phyloP scores from a whole-genome alignment of 2,329 filamentous ascomycete genomes.

The Clonostachys rhizophaga region DNA sequence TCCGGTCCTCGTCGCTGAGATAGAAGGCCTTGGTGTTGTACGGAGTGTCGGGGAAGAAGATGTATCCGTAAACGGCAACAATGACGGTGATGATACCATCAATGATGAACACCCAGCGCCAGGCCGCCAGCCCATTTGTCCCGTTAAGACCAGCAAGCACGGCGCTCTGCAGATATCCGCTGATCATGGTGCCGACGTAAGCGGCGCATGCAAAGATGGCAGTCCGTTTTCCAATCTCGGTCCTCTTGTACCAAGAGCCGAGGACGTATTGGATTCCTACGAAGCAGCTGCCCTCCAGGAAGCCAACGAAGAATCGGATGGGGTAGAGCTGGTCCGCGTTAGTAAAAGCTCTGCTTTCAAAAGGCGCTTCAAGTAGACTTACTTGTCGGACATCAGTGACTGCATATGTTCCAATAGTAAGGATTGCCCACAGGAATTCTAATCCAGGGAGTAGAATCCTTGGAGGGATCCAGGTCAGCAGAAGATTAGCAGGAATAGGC shows the following conservation, averaged over 20 bases:
- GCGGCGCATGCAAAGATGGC: constrained; percentile 60
- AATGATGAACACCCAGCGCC: constrained; percentile 20
- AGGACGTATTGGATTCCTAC: constrained; percentile 37
- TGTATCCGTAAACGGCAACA: constrained; percentile 43
- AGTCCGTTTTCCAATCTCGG: constrained; percentile 57
- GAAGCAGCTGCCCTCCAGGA: constrained; percentile 30
- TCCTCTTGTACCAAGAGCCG: constrained; percentile 53
- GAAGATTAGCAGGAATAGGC: constrained; percentile 58
- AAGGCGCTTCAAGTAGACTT: too few relatives aligned
- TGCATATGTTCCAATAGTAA: constrained; percentile 35
- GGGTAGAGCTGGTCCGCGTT: constrained; percentile 8
- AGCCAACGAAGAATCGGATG: constrained; percentile 33
- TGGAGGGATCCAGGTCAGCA: constrained; percentile 58
- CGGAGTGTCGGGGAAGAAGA: constrained; percentile 44
- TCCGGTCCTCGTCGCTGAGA: constrained; percentile 22
- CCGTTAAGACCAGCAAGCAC: constrained; percentile 32
- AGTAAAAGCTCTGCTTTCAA: too few relatives aligned
- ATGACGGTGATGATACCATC: constrained; percentile 48
- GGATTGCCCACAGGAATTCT: constrained; percentile 39
- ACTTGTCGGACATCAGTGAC: too few relatives aligned
- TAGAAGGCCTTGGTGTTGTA: constrained; percentile 26
- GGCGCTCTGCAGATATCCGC: constrained; percentile 46
- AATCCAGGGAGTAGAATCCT: constrained; percentile 56
- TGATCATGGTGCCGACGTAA: constrained; percentile 51
- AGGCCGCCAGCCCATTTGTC: constrained; percentile 31